Evolutionary conservation across 306 rosid species (phyloP).

Genomic region (Inga oerstediana): DNA sequence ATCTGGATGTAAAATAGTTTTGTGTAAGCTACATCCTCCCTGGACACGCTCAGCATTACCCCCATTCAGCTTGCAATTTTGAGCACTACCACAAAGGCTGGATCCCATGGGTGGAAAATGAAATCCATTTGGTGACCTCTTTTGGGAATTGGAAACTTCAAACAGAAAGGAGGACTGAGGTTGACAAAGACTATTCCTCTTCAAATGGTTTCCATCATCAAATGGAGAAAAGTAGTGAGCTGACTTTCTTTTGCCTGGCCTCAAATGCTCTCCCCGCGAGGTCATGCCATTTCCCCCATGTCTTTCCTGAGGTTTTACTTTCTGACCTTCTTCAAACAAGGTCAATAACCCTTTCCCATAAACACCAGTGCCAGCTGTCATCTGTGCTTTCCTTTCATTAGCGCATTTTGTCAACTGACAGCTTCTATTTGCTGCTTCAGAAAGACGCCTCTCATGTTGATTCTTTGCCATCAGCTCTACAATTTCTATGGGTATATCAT

Average conservation of each 20-base stretch:
- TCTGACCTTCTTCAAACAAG: constrained; percentile 37
- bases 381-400: constrained; percentile 39
- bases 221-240: constrained; percentile 42
- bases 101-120: constrained; percentile 44
- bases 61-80: constrained; percentile 45
- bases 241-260: constrained; percentile 43
- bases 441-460: constrained; percentile 65
- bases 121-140: constrained; percentile 44
- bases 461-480: constrained; percentile 69
- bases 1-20: constrained; percentile 34
- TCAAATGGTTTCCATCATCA: constrained; percentile 30
- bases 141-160: constrained; percentile 43
- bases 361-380: constrained; percentile 30
- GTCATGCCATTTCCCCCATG: constrained; percentile 39
- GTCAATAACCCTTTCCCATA: constrained; percentile 36
- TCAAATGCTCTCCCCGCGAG: constrained; percentile 33
- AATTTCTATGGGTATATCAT: constrained; percentile 72
- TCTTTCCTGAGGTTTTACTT: constrained; percentile 41
- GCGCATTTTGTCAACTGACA: constrained; percentile 29
- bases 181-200: constrained; percentile 37
- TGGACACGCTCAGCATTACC: constrained; percentile 33
- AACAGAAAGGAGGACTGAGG: constrained; percentile 35
- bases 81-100: constrained; percentile 38
- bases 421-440: constrained; percentile 42
- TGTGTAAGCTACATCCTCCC: constrained; percentile 46